Conservation (phyloP, 169 alveolate genomes). For the Miamiensis avidus region DNA sequence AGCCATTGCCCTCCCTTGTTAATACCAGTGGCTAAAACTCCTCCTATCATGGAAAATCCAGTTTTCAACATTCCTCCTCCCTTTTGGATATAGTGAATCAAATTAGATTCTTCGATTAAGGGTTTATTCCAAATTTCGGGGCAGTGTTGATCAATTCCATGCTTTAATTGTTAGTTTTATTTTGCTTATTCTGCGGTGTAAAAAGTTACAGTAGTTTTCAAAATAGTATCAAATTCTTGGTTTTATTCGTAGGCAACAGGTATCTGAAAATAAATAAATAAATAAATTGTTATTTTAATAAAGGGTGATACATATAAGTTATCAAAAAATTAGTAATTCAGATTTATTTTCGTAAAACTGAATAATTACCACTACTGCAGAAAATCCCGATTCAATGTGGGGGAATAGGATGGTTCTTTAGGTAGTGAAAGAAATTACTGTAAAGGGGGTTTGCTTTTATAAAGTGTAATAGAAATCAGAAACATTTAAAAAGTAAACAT, state of each 20-base stretch:
- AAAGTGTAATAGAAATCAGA: constrained; percentile 20
- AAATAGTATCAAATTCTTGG: constrained; percentile 18
- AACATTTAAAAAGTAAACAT: constrained; percentile 12
- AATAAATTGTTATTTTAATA: no score
- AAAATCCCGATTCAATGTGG: constrained; percentile 16
- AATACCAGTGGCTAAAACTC: constrained; percentile 2
- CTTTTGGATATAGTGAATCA: constrained; percentile 17
- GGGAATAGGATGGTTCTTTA: constrained; percentile 22
- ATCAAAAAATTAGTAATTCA: no score
- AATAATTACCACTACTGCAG: not conserved
- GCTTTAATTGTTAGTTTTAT: not conserved
- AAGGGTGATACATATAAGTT: no score
- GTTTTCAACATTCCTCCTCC: constrained; percentile 17
- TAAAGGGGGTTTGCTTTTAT: constrained; percentile 8
- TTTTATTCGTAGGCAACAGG: not conserved
- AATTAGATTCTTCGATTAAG: constrained; percentile 1
- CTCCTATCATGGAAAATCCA: constrained; percentile 4
- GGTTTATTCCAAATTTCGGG: constrained; percentile 1
- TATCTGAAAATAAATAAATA: not conserved
- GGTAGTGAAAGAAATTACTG: not conserved
- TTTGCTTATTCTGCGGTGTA: not conserved
- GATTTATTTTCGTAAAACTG: no score
- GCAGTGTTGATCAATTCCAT: constrained; percentile 6
- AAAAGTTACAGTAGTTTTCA: constrained; percentile 1
- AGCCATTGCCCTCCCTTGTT: constrained; percentile 16